Evolutionary conservation across 768 basidiomycete species (phyloP).

Genomic region (Psilocybe tampanensis): DNA sequence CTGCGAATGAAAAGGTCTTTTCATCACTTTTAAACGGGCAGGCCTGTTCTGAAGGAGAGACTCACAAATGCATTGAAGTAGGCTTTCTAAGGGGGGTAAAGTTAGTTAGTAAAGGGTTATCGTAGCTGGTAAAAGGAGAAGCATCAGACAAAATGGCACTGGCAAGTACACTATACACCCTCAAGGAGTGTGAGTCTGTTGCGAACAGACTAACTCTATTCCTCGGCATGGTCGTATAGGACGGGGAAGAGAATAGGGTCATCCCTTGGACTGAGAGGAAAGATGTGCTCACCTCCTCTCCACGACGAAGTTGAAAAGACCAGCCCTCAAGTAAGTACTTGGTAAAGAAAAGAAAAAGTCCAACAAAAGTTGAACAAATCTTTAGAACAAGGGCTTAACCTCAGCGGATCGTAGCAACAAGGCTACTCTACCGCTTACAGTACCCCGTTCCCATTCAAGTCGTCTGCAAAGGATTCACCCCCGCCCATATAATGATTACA

Average conservation of each 20-base stretch:
- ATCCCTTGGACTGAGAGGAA: conserved; percentile 38
- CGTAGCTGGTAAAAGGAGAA: conserved; percentile 5
- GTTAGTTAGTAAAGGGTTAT: conserved; percentile 4
- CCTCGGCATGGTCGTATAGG: conserved; percentile 89
- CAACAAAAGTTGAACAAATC: too few species aligned
- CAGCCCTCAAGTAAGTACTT: conserved; percentile 42
- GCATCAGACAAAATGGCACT: conserved; percentile 85
- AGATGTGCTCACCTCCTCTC: conserved; percentile 11
- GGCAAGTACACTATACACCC: conserved; percentile 80
- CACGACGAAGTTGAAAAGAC: conserved; percentile 22
- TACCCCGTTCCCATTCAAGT: too few species aligned
- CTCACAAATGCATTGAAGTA: not conserved
- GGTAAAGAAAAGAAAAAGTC: conserved; percentile 44
- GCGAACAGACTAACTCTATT: conserved; percentile 78
- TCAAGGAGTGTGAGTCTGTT: conserved; percentile 57
- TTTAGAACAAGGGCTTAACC: too few species aligned
- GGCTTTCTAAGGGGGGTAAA: not conserved
- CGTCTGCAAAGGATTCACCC: conserved; percentile 80
- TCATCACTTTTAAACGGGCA: conserved; percentile 43
- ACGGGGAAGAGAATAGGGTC: conserved; percentile 91
- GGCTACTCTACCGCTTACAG: too few species aligned
- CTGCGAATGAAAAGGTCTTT: conserved; percentile 78
- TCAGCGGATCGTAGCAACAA: too few species aligned
- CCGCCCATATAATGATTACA: conserved; percentile 68
- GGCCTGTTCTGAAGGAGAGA: conserved; percentile 14